Percentiles rank a stretch among this genome's conserved stretches.
phyloP scores from a whole-genome alignment of 2,329 filamentous ascomycete species.

The Mycocentrospora acerina region DNA sequence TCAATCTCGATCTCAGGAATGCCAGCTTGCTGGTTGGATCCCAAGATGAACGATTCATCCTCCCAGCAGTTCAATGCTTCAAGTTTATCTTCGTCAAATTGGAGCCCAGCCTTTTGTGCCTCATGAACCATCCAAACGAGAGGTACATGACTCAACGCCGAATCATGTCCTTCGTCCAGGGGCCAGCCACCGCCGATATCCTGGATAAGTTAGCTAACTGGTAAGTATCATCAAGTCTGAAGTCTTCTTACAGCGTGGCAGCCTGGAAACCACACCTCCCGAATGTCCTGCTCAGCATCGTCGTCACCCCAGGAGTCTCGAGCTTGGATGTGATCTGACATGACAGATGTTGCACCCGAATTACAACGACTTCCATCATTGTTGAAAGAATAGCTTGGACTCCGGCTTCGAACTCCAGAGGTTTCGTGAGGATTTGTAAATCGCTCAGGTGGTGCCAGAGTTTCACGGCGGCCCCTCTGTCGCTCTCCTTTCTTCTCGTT shows the following conservation, averaged over 20 bases:
- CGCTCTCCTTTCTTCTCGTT: constrained; percentile 12
- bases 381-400: constrained; percentile 27
- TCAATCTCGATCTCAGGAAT: constrained; percentile 38
- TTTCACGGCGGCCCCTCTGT: constrained; percentile 24
- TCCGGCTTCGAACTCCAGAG: constrained; percentile 34
- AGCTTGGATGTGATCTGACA: constrained; percentile 29
- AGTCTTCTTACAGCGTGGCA: constrained; percentile 60
- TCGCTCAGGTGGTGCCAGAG: constrained; percentile 29
- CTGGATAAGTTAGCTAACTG: constrained; percentile 21
- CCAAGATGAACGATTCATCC: constrained; percentile 29
- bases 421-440: constrained; percentile 39
- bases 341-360: constrained; percentile 30
- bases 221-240: background rate
- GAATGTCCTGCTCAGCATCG: constrained; percentile 66
- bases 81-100: constrained; percentile 69
- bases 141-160: constrained; percentile 66
- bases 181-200: constrained; percentile 79
- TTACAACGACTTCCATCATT: constrained; percentile 6
- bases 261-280: constrained; percentile 80
- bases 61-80: constrained; percentile 65
- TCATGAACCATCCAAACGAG: constrained; percentile 71
- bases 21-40: constrained; percentile 5
- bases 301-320: constrained; percentile 33
- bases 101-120: constrained; percentile 65
- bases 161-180: constrained; percentile 54